phyloP scores from a whole-genome alignment of 148 eudicot species.

The Rhododendron williamsianum region DNA sequence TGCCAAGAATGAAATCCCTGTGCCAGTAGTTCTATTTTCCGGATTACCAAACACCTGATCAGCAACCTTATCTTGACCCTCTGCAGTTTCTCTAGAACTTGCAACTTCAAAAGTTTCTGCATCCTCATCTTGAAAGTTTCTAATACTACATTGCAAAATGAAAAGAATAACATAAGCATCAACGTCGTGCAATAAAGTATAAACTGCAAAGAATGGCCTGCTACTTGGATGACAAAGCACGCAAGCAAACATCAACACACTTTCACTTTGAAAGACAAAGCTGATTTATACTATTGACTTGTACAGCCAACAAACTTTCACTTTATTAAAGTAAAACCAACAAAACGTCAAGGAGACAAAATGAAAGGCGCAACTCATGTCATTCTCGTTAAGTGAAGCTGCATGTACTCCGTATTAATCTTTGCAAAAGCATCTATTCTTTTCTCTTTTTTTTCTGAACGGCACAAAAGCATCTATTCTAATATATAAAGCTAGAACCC shows the following conservation, averaged over 20 bases:
- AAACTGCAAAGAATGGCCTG: neutral
- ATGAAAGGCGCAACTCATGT: neutral
- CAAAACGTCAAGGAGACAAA: neutral
- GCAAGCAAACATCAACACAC: neutral
- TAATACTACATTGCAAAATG: constrained; percentile 37
- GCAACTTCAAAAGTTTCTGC: constrained; percentile 29
- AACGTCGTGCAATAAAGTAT: neutral
- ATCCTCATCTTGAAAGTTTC: constrained; percentile 45
- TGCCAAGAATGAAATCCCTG: constrained; percentile 50
- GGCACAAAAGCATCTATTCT: neutral
- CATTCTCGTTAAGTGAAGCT: neutral
- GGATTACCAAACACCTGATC: constrained; percentile 25
- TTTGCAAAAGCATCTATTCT: neutral
- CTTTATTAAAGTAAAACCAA: neutral
- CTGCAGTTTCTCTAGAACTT: constrained; percentile 23
- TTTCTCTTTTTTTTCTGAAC: too few relatives aligned
- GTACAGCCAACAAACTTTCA: neutral
- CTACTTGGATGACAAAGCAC: neutral
- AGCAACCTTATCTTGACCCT: constrained; percentile 32
- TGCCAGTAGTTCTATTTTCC: constrained; percentile 31
- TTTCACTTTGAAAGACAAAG: neutral
- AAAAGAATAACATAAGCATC: neutral
- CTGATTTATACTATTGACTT: neutral
- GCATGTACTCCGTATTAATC: neutral
- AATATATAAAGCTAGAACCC: neutral